Evolutionary conservation across 257 asterid species (phyloP), one percentile per base, ranked within the genome.

Genomic region (Misopates orontium): DNA sequence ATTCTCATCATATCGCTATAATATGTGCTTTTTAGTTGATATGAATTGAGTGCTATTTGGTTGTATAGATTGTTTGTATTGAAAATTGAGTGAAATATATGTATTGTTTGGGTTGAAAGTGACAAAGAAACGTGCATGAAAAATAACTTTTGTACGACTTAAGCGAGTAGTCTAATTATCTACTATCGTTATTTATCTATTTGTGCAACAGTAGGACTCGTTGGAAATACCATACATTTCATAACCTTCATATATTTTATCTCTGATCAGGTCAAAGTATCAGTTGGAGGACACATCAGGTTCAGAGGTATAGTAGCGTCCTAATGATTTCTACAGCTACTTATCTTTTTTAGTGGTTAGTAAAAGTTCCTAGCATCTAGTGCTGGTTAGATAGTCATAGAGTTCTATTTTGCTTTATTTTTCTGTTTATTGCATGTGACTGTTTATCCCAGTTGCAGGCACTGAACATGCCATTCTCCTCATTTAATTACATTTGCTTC

Each of bases 401-500:
- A 36, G 8, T 36, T 36, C 10, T 36, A 36, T 36, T 36, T 36
- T 36, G 6, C 42, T 36, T 36, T 36, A 16, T 8, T 56, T 14
- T 14, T 6, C 3, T 11, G 39, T 36, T 8, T 13, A 62, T 25
- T 11, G 42, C 11, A 36, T 36, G 42, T 36, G 11, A 36, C 14
- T 45, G 51, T 57, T 57, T 41, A n/a, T 64, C 47, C 60, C 19
- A 15, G 60, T 23, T 64, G 60, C 10, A 42, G 57, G 51, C 56
- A 5, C 21, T 25, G 19, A 7, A 19, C 14, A n/a, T 36, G 45
- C 39, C 54, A 41, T 31, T 70, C 25, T 50, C 48, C 42, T 44
- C 41, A 31, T 64, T 23, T 63, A 10, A n/a, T 72, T 72, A 44
- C 45, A 24, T 56, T 61, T 64, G 63, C 24, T 69, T 60, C 60